These are phyloP conservation scores for Ceratocystis lukuohia DNA, from an alignment of 2,329 filamentous ascomycete species.

Conservation along the genomic window DNA sequence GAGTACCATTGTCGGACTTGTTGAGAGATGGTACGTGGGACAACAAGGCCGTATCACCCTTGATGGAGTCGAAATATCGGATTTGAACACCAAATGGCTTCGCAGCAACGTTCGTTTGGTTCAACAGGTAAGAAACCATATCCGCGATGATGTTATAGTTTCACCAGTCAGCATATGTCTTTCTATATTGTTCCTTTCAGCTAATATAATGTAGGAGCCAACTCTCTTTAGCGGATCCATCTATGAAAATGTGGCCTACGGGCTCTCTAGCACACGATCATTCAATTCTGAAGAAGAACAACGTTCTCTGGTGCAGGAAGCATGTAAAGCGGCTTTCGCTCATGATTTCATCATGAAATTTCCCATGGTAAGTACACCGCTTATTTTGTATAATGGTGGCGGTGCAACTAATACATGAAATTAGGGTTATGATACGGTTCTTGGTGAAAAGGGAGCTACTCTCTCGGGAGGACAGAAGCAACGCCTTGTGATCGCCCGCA, in stretches of 20 bases:
- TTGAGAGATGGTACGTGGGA: slow-evolving; percentile 48
- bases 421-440: slow-evolving; percentile 44
- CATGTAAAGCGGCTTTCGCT: slow-evolving; percentile 38
- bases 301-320: slow-evolving; percentile 32
- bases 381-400: neutral
- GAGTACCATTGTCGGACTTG: slow-evolving; percentile 42
- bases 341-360: slow-evolving; percentile 40
- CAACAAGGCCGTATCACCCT: slow-evolving; percentile 33
- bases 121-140: slow-evolving; percentile 26
- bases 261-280: slow-evolving; percentile 30
- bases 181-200: neutral
- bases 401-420: neutral
- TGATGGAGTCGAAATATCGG: slow-evolving; percentile 31
- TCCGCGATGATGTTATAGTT: no score
- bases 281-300: slow-evolving; percentile 32
- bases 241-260: slow-evolving; percentile 38
- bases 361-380: slow-evolving; percentile 26
- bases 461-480: slow-evolving; percentile 56
- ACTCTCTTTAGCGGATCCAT: slow-evolving; percentile 41
- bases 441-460: slow-evolving; percentile 52
- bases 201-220: slow-evolving; percentile 32
- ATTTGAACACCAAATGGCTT: slow-evolving; percentile 39
- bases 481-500: slow-evolving; percentile 51
- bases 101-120: slow-evolving; percentile 40
- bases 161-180: neutral